Base-by-base conservation (phyloP, 2,329 filamentous ascomycete genomes). In the Fusarium incarnatum region DNA sequence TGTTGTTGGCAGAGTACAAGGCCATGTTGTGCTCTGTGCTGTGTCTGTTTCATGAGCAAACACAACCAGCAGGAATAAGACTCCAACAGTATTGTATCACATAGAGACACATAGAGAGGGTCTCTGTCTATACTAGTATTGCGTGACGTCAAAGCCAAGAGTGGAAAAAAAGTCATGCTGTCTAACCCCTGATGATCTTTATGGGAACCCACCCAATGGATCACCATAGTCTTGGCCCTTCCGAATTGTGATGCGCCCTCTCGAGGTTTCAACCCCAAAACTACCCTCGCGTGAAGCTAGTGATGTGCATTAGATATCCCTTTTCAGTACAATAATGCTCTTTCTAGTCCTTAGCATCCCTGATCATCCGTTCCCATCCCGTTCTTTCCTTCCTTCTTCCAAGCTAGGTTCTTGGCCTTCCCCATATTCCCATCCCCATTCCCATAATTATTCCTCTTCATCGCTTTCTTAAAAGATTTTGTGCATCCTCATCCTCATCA, bases 271-370 rank as follows among this genome's bases (percentile, higher is more conserved):
- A 42, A 50, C 22, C 32, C 18, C 25, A 30, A 52, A 41, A 52
- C 23, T 23, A 52, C 49, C 42, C 34, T 42, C 41, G 54, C 45
- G 49, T 46, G 34, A 40, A 44, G 20, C 67, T 52, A 70, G 68
- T 68, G 68, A 70, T 70, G 59, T 68, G 64, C 68, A 70, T 42
- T 64, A 40, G 20, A 68, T 68, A 18, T 71, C 63, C 67, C 68
- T 28, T 71, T 71, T 71, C 34, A 60, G 67, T 68, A 52, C 49
- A 59, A 52, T 45, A 28, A 37, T 44, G 42, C 54, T 70, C 59
- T 5, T 37, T 52, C 11, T 37, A 23, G 47, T 10, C 11, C 9
- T 16, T 7, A n/a, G 13, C 22, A 57, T 71, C 67, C 67, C 67
- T 70, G 67, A 64, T 64, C 53, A 34, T 58, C 67, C 40, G 27